A percentile compares a stretch with the other conserved stretches of the same genome.
phyloP scores from a whole-genome alignment of 345 rosid species.

The Gossypium longicalyx region DNA sequence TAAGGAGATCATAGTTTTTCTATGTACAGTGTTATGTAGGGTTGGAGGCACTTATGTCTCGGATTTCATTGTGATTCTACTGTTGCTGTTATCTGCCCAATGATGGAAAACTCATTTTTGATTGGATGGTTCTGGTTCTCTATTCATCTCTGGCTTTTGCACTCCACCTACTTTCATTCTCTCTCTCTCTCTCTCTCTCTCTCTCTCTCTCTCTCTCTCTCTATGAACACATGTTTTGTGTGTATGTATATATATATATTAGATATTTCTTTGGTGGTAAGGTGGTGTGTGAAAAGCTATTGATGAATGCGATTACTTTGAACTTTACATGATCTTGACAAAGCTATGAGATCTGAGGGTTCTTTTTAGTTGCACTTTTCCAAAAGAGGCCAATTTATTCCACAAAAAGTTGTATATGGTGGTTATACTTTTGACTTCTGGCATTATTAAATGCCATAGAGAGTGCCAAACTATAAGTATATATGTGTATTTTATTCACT shows the following conservation, averaged over 20 bases:
- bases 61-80: not conserved
- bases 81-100: not conserved
- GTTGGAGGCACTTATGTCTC: not conserved
- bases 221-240: too few relatives aligned
- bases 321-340: not conserved
- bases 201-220: not conserved
- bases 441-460: not conserved
- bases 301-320: not conserved
- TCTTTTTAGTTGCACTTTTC: too few relatives aligned
- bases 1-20: not conserved
- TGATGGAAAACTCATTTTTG: slow-evolving; percentile 22
- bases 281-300: slow-evolving; percentile 14
- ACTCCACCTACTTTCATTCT: not conserved
- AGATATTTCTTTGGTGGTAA: not conserved
- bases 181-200: not conserved
- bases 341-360: slow-evolving; percentile 17
- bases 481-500: not conserved
- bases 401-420: not conserved
- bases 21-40: not conserved
- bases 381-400: too few relatives aligned
- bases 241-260: not conserved
- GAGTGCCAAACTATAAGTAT: not conserved
- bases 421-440: not conserved
- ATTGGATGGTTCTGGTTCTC: slow-evolving; percentile 11
- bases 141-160: slow-evolving; percentile 7